Evolutionary conservation across 441 rosid genomes (phyloP).

Genomic region (Populus hybrid): DNA sequence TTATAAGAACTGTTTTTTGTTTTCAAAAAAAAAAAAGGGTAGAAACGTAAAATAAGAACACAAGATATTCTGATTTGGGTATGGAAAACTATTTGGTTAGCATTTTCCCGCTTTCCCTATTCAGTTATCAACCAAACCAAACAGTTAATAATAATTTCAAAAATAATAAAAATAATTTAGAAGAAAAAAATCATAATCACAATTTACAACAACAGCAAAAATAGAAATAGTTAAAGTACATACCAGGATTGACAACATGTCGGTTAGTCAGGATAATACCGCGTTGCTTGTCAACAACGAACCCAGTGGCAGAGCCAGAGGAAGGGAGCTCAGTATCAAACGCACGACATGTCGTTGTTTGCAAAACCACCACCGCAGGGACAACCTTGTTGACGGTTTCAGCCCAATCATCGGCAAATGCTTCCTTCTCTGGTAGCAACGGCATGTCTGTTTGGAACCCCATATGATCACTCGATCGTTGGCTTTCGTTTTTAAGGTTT

Average conservation of each 20-base stretch:
- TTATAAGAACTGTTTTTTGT: too few species aligned
- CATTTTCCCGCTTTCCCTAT: too few species aligned
- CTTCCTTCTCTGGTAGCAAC: background rate
- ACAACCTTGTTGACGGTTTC: conserved; percentile 63
- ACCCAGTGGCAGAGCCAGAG: conserved; percentile 83
- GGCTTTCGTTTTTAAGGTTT: background rate
- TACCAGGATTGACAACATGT: conserved; percentile 93
- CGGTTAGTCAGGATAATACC: conserved; percentile 97
- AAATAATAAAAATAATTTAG: background rate
- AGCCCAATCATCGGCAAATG: conserved; percentile 73
- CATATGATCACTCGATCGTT: background rate
- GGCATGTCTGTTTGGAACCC: background rate
- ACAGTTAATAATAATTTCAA: background rate
- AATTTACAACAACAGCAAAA: background rate
- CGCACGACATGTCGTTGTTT: conserved; percentile 75
- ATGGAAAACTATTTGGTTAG: too few species aligned
- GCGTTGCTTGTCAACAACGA: conserved; percentile 80
- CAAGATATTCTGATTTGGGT: too few species aligned
- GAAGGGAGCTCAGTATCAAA: conserved; percentile 79
- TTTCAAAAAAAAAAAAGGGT: too few species aligned
- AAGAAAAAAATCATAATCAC: background rate
- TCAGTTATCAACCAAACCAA: too few species aligned
- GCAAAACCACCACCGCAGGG: conserved; percentile 87
- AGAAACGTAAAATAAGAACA: too few species aligned
- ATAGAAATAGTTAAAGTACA: background rate